Conservation (phyloP, 768 basidiomycete species). For the Dictyophora rubrovolvata region DNA sequence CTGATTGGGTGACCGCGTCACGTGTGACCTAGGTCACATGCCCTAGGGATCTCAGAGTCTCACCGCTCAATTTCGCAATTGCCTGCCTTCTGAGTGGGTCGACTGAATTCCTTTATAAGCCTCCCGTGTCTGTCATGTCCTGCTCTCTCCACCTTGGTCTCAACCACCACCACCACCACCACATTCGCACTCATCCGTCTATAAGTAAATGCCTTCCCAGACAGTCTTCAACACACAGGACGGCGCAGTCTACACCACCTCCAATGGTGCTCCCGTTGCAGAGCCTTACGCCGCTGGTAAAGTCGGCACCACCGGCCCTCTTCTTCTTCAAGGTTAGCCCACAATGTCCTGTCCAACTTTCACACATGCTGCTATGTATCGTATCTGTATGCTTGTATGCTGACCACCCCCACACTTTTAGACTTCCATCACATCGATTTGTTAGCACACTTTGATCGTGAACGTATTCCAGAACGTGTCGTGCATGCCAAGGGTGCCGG, state of each 20-base stretch:
- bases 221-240: constrained; percentile 46
- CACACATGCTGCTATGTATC: neutral
- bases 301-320: constrained; percentile 65
- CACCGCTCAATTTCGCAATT: neutral
- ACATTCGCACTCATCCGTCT: neutral
- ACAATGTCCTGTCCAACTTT: too few species aligned
- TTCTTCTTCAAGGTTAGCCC: constrained; percentile 68
- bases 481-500: constrained; percentile 88
- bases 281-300: constrained; percentile 76
- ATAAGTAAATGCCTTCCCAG: constrained; percentile 47
- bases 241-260: constrained; percentile 70
- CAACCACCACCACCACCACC: neutral
- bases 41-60: neutral
- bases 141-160: neutral
- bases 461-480: constrained; percentile 93
- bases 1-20: neutral
- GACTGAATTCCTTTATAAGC: neutral
- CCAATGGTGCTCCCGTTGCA: constrained; percentile 66
- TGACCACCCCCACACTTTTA: constrained; percentile 17
- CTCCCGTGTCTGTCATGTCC: neutral
- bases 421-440: constrained; percentile 87
- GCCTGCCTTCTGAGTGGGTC: neutral
- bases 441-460: constrained; percentile 87
- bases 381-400: neutral
- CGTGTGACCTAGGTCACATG: neutral